phyloP scores from a whole-genome alignment of 2,329 filamentous ascomycete genomes.

The Fusarium nelsonii region DNA sequence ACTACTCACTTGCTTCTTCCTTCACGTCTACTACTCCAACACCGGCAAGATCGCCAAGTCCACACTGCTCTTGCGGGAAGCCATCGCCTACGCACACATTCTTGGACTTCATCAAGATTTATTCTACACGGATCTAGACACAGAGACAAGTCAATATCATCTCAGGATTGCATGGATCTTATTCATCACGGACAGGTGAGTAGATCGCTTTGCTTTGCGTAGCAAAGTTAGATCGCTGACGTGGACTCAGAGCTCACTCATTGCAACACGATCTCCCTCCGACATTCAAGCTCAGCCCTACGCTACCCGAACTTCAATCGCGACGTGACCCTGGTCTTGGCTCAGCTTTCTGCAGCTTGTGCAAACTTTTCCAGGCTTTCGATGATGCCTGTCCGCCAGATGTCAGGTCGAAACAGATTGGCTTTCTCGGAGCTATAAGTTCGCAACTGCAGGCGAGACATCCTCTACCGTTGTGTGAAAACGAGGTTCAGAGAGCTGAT shows the following conservation, averaged over 20 bases:
- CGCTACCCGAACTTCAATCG: constrained; percentile 12
- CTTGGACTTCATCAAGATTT: constrained; percentile 27
- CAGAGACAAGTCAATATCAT: neutral
- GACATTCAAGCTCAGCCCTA: constrained; percentile 30
- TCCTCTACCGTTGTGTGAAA: constrained; percentile 11
- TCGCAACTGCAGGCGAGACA: constrained; percentile 7
- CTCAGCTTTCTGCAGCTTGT: constrained; percentile 26
- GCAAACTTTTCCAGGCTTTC: constrained; percentile 25
- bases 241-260: constrained; percentile 10
- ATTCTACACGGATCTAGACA: constrained; percentile 10
- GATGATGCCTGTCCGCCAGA: constrained; percentile 25
- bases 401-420: constrained; percentile 8
- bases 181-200: constrained; percentile 25
- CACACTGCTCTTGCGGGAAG: constrained; percentile 19
- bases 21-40: constrained; percentile 29
- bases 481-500: constrained; percentile 22
- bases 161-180: constrained; percentile 30
- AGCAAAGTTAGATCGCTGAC: neutral
- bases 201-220: neutral
- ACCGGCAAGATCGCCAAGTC: constrained; percentile 21
- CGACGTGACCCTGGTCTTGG: constrained; percentile 1
- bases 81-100: constrained; percentile 27
- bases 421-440: constrained; percentile 20
- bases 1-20: constrained; percentile 25
- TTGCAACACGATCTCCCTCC: constrained; percentile 26